phyloP scores from a whole-genome alignment of 1,139 yeast species.

The Kurtzmaniella quercitrusa region DNA sequence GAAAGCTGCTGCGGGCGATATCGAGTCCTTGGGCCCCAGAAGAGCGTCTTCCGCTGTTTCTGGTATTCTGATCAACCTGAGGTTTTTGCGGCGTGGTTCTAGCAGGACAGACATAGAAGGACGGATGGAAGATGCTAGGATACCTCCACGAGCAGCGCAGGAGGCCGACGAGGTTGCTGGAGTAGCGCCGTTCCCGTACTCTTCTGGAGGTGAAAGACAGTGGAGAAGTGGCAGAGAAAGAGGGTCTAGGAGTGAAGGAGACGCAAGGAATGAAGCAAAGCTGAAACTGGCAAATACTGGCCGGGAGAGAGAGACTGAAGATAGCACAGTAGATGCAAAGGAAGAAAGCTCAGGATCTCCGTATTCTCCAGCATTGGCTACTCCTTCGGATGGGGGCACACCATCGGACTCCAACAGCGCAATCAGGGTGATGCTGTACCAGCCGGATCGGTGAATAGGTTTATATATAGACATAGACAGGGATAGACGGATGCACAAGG shows the following conservation, averaged over 20 bases:
- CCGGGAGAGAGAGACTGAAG: no score
- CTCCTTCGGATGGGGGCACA: not conserved
- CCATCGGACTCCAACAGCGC: not conserved
- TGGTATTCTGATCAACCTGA: not conserved
- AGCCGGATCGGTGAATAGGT: constrained; percentile 2
- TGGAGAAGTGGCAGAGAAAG: no score
- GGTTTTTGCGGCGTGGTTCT: not conserved
- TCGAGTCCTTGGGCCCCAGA: constrained; percentile 9
- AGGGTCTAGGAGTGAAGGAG: not conserved
- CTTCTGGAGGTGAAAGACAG: not conserved
- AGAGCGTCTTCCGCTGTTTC: constrained; percentile 1
- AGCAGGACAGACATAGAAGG: constrained; percentile 10
- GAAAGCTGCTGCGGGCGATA: constrained; percentile 6
- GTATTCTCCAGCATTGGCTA: not conserved
- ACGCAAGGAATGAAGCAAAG: not conserved
- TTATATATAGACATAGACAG: no score
- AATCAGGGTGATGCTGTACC: constrained; percentile 2
- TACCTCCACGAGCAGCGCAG: constrained; percentile 12
- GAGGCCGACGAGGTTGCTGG: constrained; percentile 19
- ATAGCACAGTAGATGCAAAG: no score
- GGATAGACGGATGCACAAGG: no score
- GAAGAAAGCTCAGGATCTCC: not conserved
- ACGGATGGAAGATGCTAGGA: constrained; percentile 15
- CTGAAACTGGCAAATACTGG: no score
- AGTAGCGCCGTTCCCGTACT: constrained; percentile 6